Evolutionary conservation across 2,329 filamentous ascomycete genomes (phyloP).

Genomic region (Ascochyta clinopodiicola): DNA sequence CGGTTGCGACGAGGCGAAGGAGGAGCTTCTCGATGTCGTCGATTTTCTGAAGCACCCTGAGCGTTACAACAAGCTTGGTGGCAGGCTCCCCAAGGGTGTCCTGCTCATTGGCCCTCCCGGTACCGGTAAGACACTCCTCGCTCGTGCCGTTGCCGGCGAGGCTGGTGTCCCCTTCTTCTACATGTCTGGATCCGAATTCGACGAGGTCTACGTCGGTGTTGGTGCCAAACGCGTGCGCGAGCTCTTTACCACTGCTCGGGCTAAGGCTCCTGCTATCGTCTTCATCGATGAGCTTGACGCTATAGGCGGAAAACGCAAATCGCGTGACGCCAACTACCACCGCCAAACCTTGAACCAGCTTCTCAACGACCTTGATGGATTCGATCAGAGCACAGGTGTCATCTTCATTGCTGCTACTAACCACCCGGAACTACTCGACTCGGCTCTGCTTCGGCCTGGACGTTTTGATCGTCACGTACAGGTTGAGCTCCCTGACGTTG

Average conservation of each 20-base stretch:
- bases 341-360: conserved; percentile 98
- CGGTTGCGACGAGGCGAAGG: conserved; percentile 97
- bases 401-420: conserved; percentile 97
- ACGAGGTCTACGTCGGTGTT: conserved; percentile 97
- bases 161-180: conserved; percentile 99
- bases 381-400: conserved; percentile 91
- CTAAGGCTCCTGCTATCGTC: conserved; percentile 89
- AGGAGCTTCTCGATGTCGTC: conserved; percentile 94
- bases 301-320: conserved; percentile 91
- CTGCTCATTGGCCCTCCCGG: conserved; percentile 93
- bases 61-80: conserved; percentile 90
- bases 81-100: conserved; percentile 96
- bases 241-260: conserved; percentile 81
- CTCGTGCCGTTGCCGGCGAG: conserved; percentile 93
- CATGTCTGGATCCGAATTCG: conserved; percentile 99
- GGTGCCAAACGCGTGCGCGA: conserved; percentile 96
- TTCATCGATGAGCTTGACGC: conserved; percentile 96
- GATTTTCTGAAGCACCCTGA: conserved; percentile 95
- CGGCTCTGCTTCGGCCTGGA: conserved; percentile 90
- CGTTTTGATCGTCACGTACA: conserved; percentile 93
- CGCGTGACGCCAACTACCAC: conserved; percentile 89
- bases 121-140: conserved; percentile 95
- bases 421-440: conserved; percentile 91
- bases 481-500: conserved; percentile 89
- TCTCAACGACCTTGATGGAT: conserved; percentile 94